Percentiles rank a stretch among this genome's conserved stretches.
Evolutionary conservation across 208 protist species (phyloP).

Genomic region (Entamoeba histolytica): DNA sequence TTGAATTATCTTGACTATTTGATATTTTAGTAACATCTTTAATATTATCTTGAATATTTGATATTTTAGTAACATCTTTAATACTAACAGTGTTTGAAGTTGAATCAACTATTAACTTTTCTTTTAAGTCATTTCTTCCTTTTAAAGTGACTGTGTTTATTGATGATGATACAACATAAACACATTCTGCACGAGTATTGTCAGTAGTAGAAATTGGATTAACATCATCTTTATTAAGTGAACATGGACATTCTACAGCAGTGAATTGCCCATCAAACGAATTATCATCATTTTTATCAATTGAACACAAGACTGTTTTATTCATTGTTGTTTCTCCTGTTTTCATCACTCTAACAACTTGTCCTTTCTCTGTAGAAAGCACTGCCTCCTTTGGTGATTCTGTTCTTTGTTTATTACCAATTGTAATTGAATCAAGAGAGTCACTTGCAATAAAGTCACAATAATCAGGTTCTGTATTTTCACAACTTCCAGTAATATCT

Average conservation of each 20-base stretch:
- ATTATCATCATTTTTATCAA: not conserved
- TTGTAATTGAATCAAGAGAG: no score
- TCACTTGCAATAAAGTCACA: no score
- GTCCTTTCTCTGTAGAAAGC: no score
- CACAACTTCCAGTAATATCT: no score
- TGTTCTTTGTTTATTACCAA: no score
- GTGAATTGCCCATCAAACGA: not conserved
- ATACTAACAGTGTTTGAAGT: not conserved
- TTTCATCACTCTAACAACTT: no score
- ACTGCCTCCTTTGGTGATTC: no score
- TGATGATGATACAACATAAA: not conserved
- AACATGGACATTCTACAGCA: not conserved
- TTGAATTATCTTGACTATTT: not conserved
- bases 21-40: not conserved
- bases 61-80: not conserved
- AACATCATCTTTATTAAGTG: not conserved
- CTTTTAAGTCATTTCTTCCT: not conserved
- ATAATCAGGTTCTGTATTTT: no score
- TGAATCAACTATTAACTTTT: not conserved
- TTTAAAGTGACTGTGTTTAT: not conserved
- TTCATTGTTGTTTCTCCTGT: no score
- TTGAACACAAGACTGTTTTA: not conserved
- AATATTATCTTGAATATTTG: not conserved
- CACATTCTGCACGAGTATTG: not conserved
- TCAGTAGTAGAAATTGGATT: no score